Percentiles rank a stretch among this genome's conserved stretches.
Evolutionary conservation across 768 basidiomycete species (phyloP).

Genomic region (Auriculariales sp.): DNA sequence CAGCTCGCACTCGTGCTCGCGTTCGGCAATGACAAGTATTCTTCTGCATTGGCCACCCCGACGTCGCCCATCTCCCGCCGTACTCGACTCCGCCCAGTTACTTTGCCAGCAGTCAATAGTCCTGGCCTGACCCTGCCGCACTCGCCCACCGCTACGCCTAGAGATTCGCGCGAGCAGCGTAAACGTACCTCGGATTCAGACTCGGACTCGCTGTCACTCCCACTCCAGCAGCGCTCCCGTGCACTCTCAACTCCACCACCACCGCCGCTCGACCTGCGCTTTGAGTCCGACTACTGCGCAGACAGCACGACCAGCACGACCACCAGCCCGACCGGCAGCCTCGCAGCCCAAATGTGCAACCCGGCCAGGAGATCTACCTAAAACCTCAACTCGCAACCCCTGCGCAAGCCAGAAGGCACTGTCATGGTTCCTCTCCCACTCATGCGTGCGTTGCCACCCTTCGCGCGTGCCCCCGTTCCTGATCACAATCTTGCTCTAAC

Average conservation of each 20-base stretch:
- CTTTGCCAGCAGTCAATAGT: too few relatives aligned
- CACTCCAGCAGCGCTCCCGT: too few relatives aligned
- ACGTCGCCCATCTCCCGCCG: not conserved
- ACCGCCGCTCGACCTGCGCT: not conserved
- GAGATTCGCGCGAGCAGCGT: too few relatives aligned
- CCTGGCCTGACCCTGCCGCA: too few relatives aligned
- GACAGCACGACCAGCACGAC: not conserved
- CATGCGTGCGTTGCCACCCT: slow-evolving; percentile 1
- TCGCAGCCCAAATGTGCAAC: too few relatives aligned
- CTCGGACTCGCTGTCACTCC: too few relatives aligned
- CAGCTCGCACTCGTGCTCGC: not conserved
- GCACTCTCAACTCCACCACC: too few relatives aligned
- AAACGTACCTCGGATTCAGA: too few relatives aligned
- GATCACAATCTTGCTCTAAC: too few relatives aligned
- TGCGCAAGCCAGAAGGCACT: not conserved
- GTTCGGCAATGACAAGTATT: slow-evolving; percentile 1
- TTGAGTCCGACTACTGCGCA: not conserved
- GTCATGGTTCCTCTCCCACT: not conserved
- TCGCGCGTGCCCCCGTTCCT: not conserved
- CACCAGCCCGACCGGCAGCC: not conserved
- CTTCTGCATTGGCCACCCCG: not conserved
- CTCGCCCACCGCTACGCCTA: too few relatives aligned
- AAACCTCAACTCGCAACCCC: slow-evolving; percentile 1
- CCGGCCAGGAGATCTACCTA: not conserved
- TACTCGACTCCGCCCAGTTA: too few relatives aligned